Conservation (phyloP, 2,329 filamentous ascomycete genomes). For the Chaetomiaceae sp. region DNA sequence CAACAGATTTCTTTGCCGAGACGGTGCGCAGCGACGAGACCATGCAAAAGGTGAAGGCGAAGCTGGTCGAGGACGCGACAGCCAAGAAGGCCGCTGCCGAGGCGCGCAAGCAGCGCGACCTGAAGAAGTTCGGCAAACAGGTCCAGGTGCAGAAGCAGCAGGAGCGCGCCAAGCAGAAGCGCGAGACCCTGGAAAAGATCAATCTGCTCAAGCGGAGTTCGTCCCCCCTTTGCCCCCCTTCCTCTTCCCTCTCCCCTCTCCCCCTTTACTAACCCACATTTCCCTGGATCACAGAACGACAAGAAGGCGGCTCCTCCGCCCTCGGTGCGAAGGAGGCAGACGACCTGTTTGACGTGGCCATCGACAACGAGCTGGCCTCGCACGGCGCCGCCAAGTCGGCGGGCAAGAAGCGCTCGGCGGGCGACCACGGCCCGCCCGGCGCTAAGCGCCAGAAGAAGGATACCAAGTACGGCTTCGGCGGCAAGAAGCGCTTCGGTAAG, state of each 20-base stretch:
- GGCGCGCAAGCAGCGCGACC: constrained; percentile 82
- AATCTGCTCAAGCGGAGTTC: constrained; percentile 90
- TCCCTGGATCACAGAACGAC: constrained; percentile 53
- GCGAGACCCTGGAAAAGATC: constrained; percentile 91
- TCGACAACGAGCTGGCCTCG: constrained; percentile 56
- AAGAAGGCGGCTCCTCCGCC: constrained; percentile 48
- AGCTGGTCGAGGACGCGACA: constrained; percentile 86
- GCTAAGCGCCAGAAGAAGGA: constrained; percentile 89
- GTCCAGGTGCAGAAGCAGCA: constrained; percentile 95
- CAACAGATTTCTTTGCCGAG: constrained; percentile 94
- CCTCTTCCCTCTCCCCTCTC: constrained; percentile 2
- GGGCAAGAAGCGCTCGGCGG: constrained; percentile 35
- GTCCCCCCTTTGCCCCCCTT: constrained; percentile 32
- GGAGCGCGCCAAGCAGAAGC: constrained; percentile 88
- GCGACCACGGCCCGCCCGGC: constrained; percentile 43
- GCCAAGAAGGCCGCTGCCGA: constrained; percentile 88
- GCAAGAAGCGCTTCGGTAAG: constrained; percentile 89
- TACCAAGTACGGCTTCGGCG: constrained; percentile 89
- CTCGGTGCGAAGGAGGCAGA: constrained; percentile 71
- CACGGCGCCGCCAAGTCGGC: constrained; percentile 28
- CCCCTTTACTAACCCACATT: constrained; percentile 20
- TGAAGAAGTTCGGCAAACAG: constrained; percentile 99
- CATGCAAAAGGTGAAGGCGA: constrained; percentile 94
- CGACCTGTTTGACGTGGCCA: constrained; percentile 84
- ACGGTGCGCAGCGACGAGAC: constrained; percentile 99